phyloP scores from a whole-genome alignment of 306 rosid genomes.

The Vachellia collinsii region DNA sequence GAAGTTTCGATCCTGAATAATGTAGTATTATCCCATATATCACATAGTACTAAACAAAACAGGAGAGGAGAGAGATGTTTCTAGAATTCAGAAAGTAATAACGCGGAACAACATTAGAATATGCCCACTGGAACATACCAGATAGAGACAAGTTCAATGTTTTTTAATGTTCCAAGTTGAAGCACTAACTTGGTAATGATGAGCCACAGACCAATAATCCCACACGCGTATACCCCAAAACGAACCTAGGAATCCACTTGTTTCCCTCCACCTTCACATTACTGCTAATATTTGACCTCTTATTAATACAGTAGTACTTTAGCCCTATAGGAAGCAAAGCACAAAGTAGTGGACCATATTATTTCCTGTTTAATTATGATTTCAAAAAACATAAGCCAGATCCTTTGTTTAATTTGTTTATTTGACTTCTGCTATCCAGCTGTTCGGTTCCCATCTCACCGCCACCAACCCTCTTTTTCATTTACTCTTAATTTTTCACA shows the following conservation, averaged over 20 bases:
- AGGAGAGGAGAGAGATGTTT: not conserved
- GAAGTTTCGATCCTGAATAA: not conserved
- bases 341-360: conserved; percentile 42
- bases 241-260: conserved; percentile 38
- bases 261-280: not conserved
- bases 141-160: conserved; percentile 3
- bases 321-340: conserved; percentile 1
- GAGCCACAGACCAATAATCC: not conserved
- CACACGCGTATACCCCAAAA: conserved; percentile 30
- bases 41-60: not conserved
- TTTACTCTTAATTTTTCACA: conserved; percentile 15
- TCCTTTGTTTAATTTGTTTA: not conserved
- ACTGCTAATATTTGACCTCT: not conserved
- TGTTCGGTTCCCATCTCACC: conserved; percentile 36
- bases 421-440: conserved; percentile 40
- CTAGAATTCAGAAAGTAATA: conserved; percentile 15
- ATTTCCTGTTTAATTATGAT: not conserved
- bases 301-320: not conserved
- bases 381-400: not conserved
- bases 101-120: not conserved
- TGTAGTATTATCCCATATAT: not conserved
- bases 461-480: conserved; percentile 36
- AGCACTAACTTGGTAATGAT: conserved; percentile 30
- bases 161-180: conserved; percentile 4
- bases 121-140: not conserved